Conservation (phyloP, 2,329 filamentous ascomycete genomes). For the Corniculantispora saksenae region DNA sequence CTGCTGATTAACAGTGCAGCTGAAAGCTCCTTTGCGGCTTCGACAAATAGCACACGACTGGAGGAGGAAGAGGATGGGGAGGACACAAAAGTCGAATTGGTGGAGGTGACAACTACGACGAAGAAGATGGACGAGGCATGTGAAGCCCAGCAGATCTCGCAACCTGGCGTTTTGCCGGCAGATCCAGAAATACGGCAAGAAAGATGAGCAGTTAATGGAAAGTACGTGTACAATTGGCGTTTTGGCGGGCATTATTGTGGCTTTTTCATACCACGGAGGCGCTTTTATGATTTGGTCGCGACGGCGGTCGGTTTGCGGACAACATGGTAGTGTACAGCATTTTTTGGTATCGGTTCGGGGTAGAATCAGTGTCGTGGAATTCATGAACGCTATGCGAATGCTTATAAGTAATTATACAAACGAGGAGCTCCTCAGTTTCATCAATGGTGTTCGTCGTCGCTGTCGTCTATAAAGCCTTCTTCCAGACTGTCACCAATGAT, state of each 20-base stretch:
- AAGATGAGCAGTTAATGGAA: too few relatives aligned
- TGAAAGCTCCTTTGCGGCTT: neutral
- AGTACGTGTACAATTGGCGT: neutral
- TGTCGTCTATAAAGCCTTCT: slow-evolving; percentile 48
- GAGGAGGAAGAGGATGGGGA: neutral
- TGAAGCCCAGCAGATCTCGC: too few relatives aligned
- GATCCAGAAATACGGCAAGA: too few relatives aligned
- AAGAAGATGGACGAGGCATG: too few relatives aligned
- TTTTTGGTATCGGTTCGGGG: neutral
- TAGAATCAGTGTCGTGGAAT: slow-evolving; percentile 13
- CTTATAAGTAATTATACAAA: slow-evolving; percentile 5
- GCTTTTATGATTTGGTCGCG: neutral
- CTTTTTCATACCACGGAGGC: neutral
- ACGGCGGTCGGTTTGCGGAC: neutral
- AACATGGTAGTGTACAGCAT: neutral
- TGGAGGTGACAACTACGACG: too few relatives aligned
- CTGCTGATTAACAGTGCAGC: neutral
- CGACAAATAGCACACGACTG: neutral
- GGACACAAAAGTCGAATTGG: neutral
- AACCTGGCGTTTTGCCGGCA: too few relatives aligned
- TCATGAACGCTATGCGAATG: slow-evolving; percentile 19
- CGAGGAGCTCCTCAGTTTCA: neutral
- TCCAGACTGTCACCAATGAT: slow-evolving; percentile 31
- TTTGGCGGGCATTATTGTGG: neutral
- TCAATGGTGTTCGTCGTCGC: slow-evolving; percentile 37